Conservation (phyloP, 2,329 filamentous ascomycete genomes). For the Cryphonectria nitschkei region DNA sequence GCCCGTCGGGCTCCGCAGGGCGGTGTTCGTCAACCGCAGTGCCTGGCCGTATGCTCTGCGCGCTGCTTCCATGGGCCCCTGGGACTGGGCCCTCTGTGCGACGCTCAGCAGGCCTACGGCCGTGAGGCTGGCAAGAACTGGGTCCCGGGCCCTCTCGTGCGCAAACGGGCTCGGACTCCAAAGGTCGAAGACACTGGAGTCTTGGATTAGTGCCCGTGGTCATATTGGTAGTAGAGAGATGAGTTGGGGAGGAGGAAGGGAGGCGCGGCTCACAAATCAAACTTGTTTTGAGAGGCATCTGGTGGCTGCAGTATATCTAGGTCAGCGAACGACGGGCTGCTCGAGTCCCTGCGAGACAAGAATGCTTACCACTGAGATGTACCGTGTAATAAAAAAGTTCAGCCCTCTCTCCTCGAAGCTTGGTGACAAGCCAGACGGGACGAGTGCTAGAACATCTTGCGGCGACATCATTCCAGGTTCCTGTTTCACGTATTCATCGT, state of each 20-base stretch:
- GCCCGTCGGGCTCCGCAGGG: slow-evolving; percentile 49
- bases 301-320: slow-evolving; percentile 31
- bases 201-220: no score
- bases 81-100: slow-evolving; percentile 48
- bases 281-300: slow-evolving; percentile 51
- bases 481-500: slow-evolving; percentile 3
- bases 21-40: slow-evolving; percentile 53
- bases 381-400: slow-evolving; percentile 23
- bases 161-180: slow-evolving; percentile 49
- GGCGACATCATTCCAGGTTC: slow-evolving; percentile 4
- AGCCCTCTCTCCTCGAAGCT: slow-evolving; percentile 25
- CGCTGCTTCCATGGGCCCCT: slow-evolving; percentile 50
- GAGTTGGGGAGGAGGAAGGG: background rate
- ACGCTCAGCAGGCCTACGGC: slow-evolving; percentile 59
- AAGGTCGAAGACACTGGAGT: slow-evolving; percentile 49
- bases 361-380: slow-evolving; percentile 22
- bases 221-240: background rate
- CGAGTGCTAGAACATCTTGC: background rate
- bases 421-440: slow-evolving; percentile 20
- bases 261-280: slow-evolving; percentile 45
- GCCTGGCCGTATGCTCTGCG: slow-evolving; percentile 56
- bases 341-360: background rate
- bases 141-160: slow-evolving; percentile 44
- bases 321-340: background rate
- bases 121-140: slow-evolving; percentile 55